Base-by-base conservation (phyloP, 2,329 filamentous ascomycete genomes). In the Ascochyta viciae-villosae region DNA sequence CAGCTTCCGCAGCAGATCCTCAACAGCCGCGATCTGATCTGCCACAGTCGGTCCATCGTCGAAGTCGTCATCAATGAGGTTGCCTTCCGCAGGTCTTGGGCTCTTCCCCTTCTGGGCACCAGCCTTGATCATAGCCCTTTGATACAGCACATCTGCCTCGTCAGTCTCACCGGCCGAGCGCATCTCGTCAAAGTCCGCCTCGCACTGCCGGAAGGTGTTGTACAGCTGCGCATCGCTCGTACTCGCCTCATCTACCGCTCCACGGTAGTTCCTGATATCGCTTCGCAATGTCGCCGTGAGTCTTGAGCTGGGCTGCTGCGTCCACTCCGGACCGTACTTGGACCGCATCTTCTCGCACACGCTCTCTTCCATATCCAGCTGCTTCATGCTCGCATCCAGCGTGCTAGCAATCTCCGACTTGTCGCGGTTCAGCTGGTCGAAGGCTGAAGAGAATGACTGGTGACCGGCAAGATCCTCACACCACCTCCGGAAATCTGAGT, bases 291-390 rank as follows among this genome's bases (percentile, higher is more conserved):
- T 98, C 4, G 90, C 88, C 1, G 94, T 99, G 37, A 99, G 83
- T 53, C 91, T 85, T 29, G 91, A 91, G 73, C 94, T 98, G 10
- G 95, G 95, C 70, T 99, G 95, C 70, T 99, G 95, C 16, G 92
- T 96, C 95, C 95, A 99, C 50, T 98, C 94, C 26, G 83, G 85
- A 51, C 94, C 93, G 73, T 98, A 98, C 74, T 99, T 99, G 12
- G 92, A 96, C 42, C 95, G 87, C 95, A 99, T 99, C 81, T 98
- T 99, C 76, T 99, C 95, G 74, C 95, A 99, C 0, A 98, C 91
- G 52, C 91, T 96, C 78, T 98, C 96, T 75, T 99, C 95, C 87
- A 95, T 92, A 65, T 99, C 95, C 38, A 99, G 79, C 68, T 96
- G 90, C 74, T 96, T 96, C 51, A 88, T 87, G 66, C 91, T 91